These are phyloP conservation scores for Mollisia scopiformis DNA, from an alignment of 2,329 filamentous ascomycete species.

Conservation along the genomic window DNA sequence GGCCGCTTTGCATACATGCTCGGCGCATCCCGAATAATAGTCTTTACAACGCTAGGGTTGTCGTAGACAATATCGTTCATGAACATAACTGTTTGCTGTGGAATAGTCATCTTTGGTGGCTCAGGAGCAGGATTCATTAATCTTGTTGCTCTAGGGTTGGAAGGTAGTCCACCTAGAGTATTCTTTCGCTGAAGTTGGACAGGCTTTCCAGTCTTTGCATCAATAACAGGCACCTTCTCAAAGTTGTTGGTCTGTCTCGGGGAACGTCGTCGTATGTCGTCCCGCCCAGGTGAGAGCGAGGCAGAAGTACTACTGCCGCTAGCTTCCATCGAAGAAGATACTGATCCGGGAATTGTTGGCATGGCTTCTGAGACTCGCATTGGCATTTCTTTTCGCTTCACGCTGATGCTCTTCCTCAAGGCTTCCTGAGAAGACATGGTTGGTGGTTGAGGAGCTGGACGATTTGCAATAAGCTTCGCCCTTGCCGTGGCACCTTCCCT, in stretches of 20 bases:
- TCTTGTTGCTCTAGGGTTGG: constrained; percentile 30
- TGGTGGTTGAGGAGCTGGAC: constrained; percentile 29
- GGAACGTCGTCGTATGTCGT: constrained; percentile 37
- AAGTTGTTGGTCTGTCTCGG: constrained; percentile 30
- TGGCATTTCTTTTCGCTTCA: constrained; percentile 28
- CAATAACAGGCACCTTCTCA: constrained; percentile 7
- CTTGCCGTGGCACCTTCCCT: constrained; percentile 29
- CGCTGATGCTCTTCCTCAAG: constrained; percentile 21
- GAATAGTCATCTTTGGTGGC: constrained; percentile 29
- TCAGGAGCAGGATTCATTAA: constrained; percentile 8
- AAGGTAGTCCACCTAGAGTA: constrained; percentile 32
- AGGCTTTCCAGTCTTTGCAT: constrained; percentile 5
- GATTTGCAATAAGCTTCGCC: constrained; percentile 26
- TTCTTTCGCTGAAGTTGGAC: constrained; percentile 25
- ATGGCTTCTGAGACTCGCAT: constrained; percentile 10
- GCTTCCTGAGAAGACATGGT: constrained; percentile 23
- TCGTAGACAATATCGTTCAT: constrained; percentile 60
- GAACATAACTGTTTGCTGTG: constrained; percentile 51
- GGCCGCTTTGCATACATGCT: constrained; percentile 33
- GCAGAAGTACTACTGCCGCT: constrained; percentile 36
- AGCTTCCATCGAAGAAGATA: constrained; percentile 18
- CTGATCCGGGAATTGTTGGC: constrained; percentile 23
- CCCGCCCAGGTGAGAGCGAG: constrained; percentile 34
- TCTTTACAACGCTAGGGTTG: constrained; percentile 51
- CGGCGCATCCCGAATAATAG: constrained; percentile 50